A percentile compares a stretch with the other conserved stretches of the same genome.
Evolutionary conservation across 768 basidiomycete genomes (phyloP).

Genomic region (Hypholoma fasciculare): DNA sequence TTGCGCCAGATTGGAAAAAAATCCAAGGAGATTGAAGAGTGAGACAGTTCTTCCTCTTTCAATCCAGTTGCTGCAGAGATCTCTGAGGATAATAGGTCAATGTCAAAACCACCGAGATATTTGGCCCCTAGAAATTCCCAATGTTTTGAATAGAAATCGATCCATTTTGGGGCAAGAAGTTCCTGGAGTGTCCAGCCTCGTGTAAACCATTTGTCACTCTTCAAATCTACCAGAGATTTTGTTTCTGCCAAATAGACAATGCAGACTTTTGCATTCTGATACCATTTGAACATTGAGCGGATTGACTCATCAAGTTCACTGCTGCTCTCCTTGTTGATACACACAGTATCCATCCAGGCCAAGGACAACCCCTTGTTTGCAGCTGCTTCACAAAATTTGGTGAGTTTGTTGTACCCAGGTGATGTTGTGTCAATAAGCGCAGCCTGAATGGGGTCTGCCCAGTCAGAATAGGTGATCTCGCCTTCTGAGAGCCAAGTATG

Average conservation of each 20-base stretch:
- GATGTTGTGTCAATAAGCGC: background rate
- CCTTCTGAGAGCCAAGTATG: too few species aligned
- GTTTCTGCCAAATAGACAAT: background rate
- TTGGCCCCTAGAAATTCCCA: background rate
- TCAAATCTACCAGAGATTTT: background rate
- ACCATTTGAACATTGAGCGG: constrained; percentile 2
- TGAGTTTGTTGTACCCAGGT: background rate
- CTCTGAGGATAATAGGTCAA: too few species aligned
- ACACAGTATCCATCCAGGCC: constrained; percentile 1
- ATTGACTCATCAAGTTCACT: constrained; percentile 1
- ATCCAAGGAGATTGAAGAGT: too few species aligned
- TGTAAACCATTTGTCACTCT: background rate
- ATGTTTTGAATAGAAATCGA: background rate
- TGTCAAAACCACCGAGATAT: too few species aligned
- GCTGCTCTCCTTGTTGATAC: background rate
- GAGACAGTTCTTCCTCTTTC: background rate
- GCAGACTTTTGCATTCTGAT: background rate
- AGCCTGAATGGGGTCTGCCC: too few species aligned
- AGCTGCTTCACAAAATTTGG: background rate
- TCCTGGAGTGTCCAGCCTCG: constrained; percentile 1
- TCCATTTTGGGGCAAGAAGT: background rate
- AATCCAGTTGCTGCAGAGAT: background rate
- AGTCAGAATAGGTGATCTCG: too few species aligned
- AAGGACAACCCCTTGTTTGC: background rate
- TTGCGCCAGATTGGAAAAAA: background rate